phyloP scores from a whole-genome alignment of 2,329 filamentous ascomycete genomes.

The Sordariomycetes sp. region DNA sequence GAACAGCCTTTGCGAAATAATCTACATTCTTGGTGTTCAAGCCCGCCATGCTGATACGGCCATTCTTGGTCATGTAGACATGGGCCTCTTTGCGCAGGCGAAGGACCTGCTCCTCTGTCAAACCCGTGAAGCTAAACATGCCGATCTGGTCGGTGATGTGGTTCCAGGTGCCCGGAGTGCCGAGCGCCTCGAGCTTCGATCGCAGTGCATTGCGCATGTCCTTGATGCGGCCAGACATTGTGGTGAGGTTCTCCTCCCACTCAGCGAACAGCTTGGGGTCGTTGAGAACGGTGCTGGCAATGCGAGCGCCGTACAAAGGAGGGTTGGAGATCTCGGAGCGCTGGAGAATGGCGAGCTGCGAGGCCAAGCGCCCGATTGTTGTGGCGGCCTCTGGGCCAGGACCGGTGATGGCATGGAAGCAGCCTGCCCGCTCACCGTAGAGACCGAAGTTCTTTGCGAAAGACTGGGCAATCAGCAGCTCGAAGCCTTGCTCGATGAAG shows the following conservation, averaged over 20 bases:
- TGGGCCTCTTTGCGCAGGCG: constrained; percentile 63
- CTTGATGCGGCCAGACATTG: constrained; percentile 94
- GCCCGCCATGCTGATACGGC: constrained; percentile 97
- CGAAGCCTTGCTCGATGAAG: constrained; percentile 87
- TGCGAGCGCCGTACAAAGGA: constrained; percentile 85
- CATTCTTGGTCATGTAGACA: constrained; percentile 95
- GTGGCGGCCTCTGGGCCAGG: constrained; percentile 58
- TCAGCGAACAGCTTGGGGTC: constrained; percentile 72
- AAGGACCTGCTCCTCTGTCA: constrained; percentile 64
- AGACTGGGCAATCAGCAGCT: constrained; percentile 80
- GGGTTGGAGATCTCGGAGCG: constrained; percentile 97
- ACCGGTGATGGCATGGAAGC: constrained; percentile 85
- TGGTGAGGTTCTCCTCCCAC: constrained; percentile 86
- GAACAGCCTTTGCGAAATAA: constrained; percentile 83
- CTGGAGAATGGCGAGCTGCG: constrained; percentile 88
- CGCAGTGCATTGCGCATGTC: constrained; percentile 77
- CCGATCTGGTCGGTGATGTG: constrained; percentile 98
- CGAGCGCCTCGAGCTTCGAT: constrained; percentile 70
- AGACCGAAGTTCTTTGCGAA: constrained; percentile 98
- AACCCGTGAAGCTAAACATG: constrained; percentile 94
- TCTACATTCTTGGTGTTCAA: constrained; percentile 87
- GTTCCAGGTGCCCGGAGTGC: constrained; percentile 86
- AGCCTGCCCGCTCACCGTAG: constrained; percentile 92
- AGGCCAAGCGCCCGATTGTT: constrained; percentile 59
- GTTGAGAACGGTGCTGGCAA: constrained; percentile 78